Evolutionary conservation across 331 rosid species (phyloP), one percentile per base, ranked within the genome.

Genomic region (Quercus lobata): DNA sequence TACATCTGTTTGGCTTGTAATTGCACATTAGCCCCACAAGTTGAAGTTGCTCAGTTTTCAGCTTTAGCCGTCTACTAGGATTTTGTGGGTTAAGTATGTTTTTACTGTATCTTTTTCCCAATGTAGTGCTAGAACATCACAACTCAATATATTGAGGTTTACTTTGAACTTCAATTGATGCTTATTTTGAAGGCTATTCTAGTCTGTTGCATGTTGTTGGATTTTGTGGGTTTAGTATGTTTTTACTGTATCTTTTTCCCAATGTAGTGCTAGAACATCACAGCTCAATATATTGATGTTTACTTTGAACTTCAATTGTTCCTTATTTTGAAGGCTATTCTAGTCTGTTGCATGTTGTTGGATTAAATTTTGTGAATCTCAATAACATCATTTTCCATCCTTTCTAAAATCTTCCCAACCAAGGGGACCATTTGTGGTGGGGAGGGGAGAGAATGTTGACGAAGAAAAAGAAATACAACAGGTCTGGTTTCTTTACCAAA

Each of bases 1-100:
- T 96, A 76, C 89, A 91, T 81, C 83, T 87, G 78, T 92, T 96
- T 71, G 98, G 94, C 78, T 68, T 82, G 80, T 96, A 78, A 85
- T 35, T 58, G 29, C 66, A 14, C 9, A 58, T 29, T 72, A 30
- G 25, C 11, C 70, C 70, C 70, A 15, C n/a, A 8, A 5, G 70
- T 27, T 15, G 41, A 15, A 62, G 21, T 18, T 8, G 70, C 30
- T 16, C 32, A 10, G 32, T 22, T 4, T 60, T 60, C 34, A 15
- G 37, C 41, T 62, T 25, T 16, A 29, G 27, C 34, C 4, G 18
- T 11, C 17, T 12, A 49, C 54, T 14, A 14, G 54, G 54, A 46
- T 46, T 21, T 58, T 24, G 66, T 5, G 32, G 29, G 30, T 11
- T 58, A 21, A 57, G 25, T 46, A 58, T n/a, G 66, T 22, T 1